Evolutionary conservation across 768 basidiomycete species (phyloP).

Genomic region (Naganishia antarctica): DNA sequence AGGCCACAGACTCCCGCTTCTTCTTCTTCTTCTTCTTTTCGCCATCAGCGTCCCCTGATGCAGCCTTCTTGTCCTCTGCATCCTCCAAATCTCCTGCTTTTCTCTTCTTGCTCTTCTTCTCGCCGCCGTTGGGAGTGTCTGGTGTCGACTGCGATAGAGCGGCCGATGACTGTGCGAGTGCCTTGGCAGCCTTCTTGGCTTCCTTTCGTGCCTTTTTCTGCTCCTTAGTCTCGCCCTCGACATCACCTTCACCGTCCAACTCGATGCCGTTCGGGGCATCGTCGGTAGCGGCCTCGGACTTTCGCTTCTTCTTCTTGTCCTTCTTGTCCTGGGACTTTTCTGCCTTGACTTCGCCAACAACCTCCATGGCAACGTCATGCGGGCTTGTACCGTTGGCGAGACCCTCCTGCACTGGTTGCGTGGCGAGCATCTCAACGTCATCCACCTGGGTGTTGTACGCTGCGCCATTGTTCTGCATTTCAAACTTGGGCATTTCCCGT

Average conservation of each 20-base stretch:
- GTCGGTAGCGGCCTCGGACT: conserved; percentile 52
- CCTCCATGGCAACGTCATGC: conserved; percentile 68
- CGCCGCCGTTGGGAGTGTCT: conserved; percentile 23
- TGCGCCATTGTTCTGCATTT: conserved; percentile 70
- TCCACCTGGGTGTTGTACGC: conserved; percentile 85
- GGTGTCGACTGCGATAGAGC: conserved; percentile 49
- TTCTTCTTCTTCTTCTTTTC: conserved; percentile 52
- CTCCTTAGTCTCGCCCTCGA: conserved; percentile 64
- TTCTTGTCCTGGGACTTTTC: conserved; percentile 68
- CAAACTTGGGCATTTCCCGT: conserved; percentile 69
- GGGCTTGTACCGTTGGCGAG: conserved; percentile 53
- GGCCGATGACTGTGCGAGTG: conserved; percentile 41
- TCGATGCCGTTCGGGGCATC: conserved; percentile 34
- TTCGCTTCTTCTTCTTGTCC: conserved; percentile 57
- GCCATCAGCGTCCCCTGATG: conserved; percentile 45
- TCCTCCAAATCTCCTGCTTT: conserved; percentile 41
- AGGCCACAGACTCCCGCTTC: conserved; percentile 28
- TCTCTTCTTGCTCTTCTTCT: conserved; percentile 48
- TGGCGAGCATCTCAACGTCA: conserved; percentile 67
- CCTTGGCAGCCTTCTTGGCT: conserved; percentile 60
- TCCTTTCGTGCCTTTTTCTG: conserved; percentile 66
- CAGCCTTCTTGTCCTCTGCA: conserved; percentile 32
- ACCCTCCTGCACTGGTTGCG: conserved; percentile 58
- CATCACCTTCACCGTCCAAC: conserved; percentile 49
- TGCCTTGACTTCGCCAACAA: conserved; percentile 73